These are phyloP conservation scores for Hyphopichia homilentoma DNA, from an alignment of 805 yeast genomes.

Conservation along the genomic window DNA sequence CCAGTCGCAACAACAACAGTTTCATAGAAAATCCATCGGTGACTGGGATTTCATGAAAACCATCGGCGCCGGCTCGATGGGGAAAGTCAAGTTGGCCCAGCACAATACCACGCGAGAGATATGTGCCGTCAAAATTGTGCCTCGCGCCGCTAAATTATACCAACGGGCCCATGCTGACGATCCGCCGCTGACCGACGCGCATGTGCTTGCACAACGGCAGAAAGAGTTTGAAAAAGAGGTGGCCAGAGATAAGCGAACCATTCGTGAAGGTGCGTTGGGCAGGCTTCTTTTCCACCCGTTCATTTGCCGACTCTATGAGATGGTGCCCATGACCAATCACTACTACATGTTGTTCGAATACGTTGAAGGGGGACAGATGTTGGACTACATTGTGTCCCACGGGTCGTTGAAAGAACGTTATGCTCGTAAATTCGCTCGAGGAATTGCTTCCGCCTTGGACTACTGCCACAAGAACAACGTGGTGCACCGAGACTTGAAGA, in stretches of 20 bases:
- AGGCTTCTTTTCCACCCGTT: constrained; percentile 86
- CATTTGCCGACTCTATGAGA: constrained; percentile 87
- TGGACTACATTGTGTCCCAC: constrained; percentile 95
- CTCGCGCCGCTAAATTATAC: constrained; percentile 78
- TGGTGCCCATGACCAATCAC: constrained; percentile 94
- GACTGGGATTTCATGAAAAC: constrained; percentile 96
- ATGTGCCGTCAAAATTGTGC: constrained; percentile 91
- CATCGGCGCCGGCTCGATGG: constrained; percentile 99
- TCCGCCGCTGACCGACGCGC: constrained; percentile 58
- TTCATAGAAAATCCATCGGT: constrained; percentile 86
- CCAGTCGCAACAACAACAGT: constrained; percentile 36
- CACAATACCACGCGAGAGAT: constrained; percentile 77
- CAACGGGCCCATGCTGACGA: constrained; percentile 68
- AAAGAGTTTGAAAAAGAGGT: constrained; percentile 78
- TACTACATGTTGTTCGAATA: constrained; percentile 96
- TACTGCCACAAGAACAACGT: constrained; percentile 92
- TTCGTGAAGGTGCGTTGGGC: constrained; percentile 94
- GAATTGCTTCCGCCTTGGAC: constrained; percentile 89
- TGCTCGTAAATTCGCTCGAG: constrained; percentile 92
- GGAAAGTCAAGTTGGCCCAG: constrained; percentile 91
- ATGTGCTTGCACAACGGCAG: constrained; percentile 56
- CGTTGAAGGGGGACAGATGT: constrained; percentile 95
- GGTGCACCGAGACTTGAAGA: constrained; percentile 94
- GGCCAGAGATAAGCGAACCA: constrained; percentile 86
- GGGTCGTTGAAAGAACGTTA: constrained; percentile 91